Evolutionary conservation across 176 grass and related monocot species (phyloP).

Genomic region (Juncus inflexus): DNA sequence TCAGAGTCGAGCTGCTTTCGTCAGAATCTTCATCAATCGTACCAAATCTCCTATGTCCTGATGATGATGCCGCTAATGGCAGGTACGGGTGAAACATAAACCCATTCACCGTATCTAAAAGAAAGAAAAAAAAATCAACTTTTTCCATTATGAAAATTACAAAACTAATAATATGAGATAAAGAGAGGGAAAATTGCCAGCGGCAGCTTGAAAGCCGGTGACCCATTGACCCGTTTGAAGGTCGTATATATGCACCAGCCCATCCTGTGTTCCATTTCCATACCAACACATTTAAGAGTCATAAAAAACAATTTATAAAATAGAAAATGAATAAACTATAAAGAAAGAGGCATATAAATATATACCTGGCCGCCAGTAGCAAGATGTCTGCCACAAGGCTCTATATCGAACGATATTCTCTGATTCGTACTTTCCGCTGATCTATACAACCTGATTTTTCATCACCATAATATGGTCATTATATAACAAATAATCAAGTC

Average conservation of each 20-base stretch:
- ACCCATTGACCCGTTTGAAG: slow-evolving; percentile 82
- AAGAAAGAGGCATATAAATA: neutral
- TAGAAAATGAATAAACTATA: slow-evolving; percentile 6
- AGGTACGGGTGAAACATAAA: slow-evolving; percentile 82
- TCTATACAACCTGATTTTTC: slow-evolving; percentile 68
- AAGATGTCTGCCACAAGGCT: slow-evolving; percentile 84
- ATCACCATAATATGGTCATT: slow-evolving; percentile 1
- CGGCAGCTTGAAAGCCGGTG: slow-evolving; percentile 75
- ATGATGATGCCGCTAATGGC: slow-evolving; percentile 71
- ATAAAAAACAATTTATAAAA: slow-evolving; percentile 16
- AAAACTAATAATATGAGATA: slow-evolving; percentile 27
- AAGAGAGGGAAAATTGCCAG: slow-evolving; percentile 42
- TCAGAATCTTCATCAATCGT: slow-evolving; percentile 43
- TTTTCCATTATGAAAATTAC: neutral
- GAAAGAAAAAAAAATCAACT: slow-evolving; percentile 5
- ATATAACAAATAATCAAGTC: neutral
- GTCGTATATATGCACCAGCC: slow-evolving; percentile 87
- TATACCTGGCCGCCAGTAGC: slow-evolving; percentile 79
- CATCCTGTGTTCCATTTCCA: slow-evolving; percentile 44
- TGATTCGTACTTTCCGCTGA: slow-evolving; percentile 85
- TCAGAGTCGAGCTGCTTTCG: slow-evolving; percentile 46
- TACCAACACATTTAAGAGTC: slow-evolving; percentile 7
- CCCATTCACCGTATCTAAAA: slow-evolving; percentile 78
- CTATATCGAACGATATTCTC: slow-evolving; percentile 94
- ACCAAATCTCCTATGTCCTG: slow-evolving; percentile 75